Evolutionary conservation across 306 rosid species (phyloP).

Genomic region (Mucuna pruriens): DNA sequence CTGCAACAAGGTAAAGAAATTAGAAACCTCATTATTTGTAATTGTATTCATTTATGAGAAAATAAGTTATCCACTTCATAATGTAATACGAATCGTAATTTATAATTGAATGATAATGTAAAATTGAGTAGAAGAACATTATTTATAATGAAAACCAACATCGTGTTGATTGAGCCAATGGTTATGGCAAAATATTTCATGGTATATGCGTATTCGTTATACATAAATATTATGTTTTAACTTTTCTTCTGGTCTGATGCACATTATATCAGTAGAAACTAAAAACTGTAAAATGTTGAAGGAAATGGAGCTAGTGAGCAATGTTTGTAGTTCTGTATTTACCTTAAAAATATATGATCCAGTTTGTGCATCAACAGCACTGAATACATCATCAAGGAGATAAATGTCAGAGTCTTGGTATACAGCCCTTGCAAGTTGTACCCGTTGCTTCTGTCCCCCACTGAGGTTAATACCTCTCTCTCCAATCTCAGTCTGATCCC

Average conservation of each 20-base stretch:
- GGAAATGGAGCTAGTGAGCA: neutral
- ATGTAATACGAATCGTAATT: too few relatives aligned
- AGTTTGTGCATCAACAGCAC: conserved; percentile 96
- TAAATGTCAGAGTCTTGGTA: conserved; percentile 84
- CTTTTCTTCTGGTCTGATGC: neutral
- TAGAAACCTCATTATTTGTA: neutral
- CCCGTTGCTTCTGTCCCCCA: conserved; percentile 90
- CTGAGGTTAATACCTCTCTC: conserved; percentile 94
- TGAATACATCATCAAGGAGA: conserved; percentile 88
- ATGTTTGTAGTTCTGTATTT: conserved; percentile 9
- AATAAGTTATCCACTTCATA: too few relatives aligned
- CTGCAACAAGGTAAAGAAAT: conserved; percentile 49
- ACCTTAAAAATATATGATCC: conserved; percentile 91
- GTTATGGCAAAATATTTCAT: conserved; percentile 3
- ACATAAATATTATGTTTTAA: neutral
- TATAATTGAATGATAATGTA: too few relatives aligned
- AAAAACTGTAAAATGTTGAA: neutral
- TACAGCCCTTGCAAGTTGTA: conserved; percentile 91
- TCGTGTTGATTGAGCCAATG: conserved; percentile 7
- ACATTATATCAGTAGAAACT: neutral
- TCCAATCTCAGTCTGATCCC: conserved; percentile 91
- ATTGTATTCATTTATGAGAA: too few relatives aligned
- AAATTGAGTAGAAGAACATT: too few relatives aligned
- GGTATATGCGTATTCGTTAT: neutral
- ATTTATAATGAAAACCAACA: neutral